These are phyloP conservation scores for Botryotinia globosa DNA, from an alignment of 2,329 filamentous ascomycete genomes.

Conservation along the genomic window DNA sequence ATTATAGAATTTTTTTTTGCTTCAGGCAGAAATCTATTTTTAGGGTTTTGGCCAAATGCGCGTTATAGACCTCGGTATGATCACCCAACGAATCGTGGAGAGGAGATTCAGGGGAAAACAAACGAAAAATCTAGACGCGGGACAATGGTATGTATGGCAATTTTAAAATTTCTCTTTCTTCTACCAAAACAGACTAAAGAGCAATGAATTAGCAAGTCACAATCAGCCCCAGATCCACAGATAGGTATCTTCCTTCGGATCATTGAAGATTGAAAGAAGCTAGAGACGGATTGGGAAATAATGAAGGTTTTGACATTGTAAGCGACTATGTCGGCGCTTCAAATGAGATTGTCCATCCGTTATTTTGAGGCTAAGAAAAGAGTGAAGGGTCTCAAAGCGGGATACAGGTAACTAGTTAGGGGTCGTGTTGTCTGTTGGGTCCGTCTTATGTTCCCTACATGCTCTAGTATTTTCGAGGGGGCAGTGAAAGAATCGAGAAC, in stretches of 20 bases:
- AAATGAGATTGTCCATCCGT: neutral
- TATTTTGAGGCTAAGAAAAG: too few relatives aligned
- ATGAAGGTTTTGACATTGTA: neutral
- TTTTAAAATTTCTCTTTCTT: neutral
- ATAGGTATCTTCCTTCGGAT: neutral
- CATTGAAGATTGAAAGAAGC: neutral
- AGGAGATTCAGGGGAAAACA: neutral
- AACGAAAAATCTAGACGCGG: neutral
- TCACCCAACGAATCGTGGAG: neutral
- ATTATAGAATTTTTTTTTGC: too few relatives aligned
- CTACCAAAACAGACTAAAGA: neutral
- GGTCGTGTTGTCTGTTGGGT: neutral
- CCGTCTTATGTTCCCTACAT: neutral
- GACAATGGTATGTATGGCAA: neutral
- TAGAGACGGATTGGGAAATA: neutral
- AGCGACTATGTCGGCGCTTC: neutral
- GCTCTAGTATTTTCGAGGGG: neutral
- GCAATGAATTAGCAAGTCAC: neutral
- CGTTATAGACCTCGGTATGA: too few relatives aligned
- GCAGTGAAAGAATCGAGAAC: neutral
- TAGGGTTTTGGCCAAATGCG: too few relatives aligned
- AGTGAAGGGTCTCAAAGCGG: neutral
- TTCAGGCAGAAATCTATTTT: too few relatives aligned
- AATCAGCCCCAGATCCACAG: conserved; percentile 5
- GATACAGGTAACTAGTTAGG: neutral